Base-by-base conservation (phyloP, 1,284 basidiomycete species). In the Kwoniella shivajii region DNA sequence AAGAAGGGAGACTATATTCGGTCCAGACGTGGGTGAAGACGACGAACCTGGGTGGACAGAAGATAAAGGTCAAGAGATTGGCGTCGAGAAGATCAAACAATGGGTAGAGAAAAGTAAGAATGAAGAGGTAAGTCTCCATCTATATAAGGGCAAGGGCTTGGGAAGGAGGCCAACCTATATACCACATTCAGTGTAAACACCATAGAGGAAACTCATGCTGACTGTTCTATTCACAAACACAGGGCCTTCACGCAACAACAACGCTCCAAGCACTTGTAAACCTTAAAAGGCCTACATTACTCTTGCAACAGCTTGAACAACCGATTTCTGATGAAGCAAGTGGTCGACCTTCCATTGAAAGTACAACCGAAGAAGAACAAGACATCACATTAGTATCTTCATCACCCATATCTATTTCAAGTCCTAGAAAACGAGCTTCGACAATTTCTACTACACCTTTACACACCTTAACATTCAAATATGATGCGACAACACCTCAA, bases 261-360 rank as follows among this genome's bases (percentile, higher is more conserved):
- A 93, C 90, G 1, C 81, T 94, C 0, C 91, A 94, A 78, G 91
- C 91, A 0, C 83, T 92, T 30, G 91, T 94, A 60, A 93, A 93
- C 69, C 84, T 94, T 67, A 93, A 93, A 73, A 85, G 91, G 7
- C 92, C 91, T 0, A 86, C 89, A 86, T 53, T 87, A 83, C 43
- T 84, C 85, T 42, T 88, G 83, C 33, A 90, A 85, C n/a, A 82
- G 86, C 44, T 78, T 82, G 71, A 73, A 16, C 20, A 14, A 20
- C 4, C 45, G 4, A 47, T 47, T 20, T 30, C 33, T 22, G 45
- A 47, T 24, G 18, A 14, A 11, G 20, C 14, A 38, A 6, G 53
- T 59, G 16, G 55, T 29, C 18, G 43, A 46, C 80, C 83, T 20
- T 76, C 82, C 0, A 74, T 77, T 5, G 80, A 82, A 80, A 57